phyloP scores from a whole-genome alignment of 495 filamentous ascomycete genomes.

The Podospora appendiculata region DNA sequence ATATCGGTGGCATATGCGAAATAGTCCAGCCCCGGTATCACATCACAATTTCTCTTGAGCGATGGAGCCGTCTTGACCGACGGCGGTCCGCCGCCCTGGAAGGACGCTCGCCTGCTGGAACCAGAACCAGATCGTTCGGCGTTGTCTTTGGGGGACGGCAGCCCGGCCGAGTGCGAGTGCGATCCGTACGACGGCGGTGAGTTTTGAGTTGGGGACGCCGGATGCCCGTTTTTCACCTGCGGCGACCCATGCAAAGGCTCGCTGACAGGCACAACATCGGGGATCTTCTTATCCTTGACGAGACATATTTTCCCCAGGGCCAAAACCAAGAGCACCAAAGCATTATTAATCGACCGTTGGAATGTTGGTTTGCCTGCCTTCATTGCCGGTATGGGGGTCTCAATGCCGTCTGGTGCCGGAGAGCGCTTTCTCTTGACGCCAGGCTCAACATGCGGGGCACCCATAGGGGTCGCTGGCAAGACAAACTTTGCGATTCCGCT shows the following conservation, averaged over 20 bases:
- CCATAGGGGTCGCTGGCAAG: conserved; percentile 3
- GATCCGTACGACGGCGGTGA: conserved; percentile 36
- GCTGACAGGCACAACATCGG: conserved; percentile 48
- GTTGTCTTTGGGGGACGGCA: conserved; percentile 43
- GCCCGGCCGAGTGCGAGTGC: conserved; percentile 30
- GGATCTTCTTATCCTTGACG: conserved; percentile 48
- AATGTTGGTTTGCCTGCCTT: conserved; percentile 36
- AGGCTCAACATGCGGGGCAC: conserved; percentile 24
- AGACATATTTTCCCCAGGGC: conserved; percentile 81
- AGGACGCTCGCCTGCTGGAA: conserved; percentile 34
- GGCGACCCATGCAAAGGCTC: conserved; percentile 37
- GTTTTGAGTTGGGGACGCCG: conserved; percentile 40
- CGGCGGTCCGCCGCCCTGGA: conserved; percentile 27
- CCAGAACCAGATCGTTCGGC: conserved; percentile 24
- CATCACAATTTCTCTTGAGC: conserved; percentile 63
- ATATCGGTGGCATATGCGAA: conserved; percentile 82
- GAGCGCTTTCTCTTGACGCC: conserved; percentile 54
- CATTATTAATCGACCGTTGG: conserved; percentile 59
- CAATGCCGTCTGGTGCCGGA: conserved; percentile 28
- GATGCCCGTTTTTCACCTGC: conserved; percentile 35
- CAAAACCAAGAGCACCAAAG: conserved; percentile 72
- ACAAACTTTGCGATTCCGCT: conserved; percentile 22
- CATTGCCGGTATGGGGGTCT: conserved; percentile 21
- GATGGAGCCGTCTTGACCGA: conserved; percentile 14
- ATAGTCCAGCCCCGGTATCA: conserved; percentile 82